Conservation (phyloP, 306 rosid species). For the Vicia villosa region DNA sequence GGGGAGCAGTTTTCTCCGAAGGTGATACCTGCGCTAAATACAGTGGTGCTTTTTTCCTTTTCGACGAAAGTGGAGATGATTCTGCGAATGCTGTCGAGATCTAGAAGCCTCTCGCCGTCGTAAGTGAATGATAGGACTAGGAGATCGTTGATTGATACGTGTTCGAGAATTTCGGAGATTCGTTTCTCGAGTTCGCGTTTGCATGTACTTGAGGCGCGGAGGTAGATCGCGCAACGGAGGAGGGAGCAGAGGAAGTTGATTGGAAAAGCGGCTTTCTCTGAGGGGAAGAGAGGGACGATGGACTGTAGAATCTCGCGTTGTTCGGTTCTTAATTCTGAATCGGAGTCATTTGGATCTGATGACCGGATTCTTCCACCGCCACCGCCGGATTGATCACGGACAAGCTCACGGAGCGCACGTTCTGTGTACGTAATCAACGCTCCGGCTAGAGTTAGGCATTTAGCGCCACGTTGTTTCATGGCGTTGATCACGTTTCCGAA, state of each 20-base stretch:
- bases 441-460: conserved; percentile 52
- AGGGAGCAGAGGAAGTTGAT: conserved; percentile 86
- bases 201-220: conserved; percentile 54
- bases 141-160: conserved; percentile 74
- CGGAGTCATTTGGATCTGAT: not conserved
- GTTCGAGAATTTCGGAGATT: conserved; percentile 63
- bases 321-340: conserved; percentile 33
- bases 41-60: conserved; percentile 67
- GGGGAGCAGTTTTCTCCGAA: conserved; percentile 55
- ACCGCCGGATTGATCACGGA: conserved; percentile 83
- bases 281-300: conserved; percentile 63
- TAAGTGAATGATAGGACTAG: conserved; percentile 67
- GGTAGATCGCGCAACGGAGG: conserved; percentile 74
- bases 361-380: conserved; percentile 9
- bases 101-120: conserved; percentile 83
- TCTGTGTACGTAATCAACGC: conserved; percentile 74
- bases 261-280: conserved; percentile 74
- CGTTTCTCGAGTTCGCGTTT: conserved; percentile 74
- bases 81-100: conserved; percentile 72
- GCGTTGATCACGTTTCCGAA: conserved; percentile 58
- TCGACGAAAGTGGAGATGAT: conserved; percentile 68
- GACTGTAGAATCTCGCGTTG: conserved; percentile 65
- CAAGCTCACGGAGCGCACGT: conserved; percentile 71
- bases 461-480: conserved; percentile 66
- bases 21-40: conserved; percentile 59